Evolutionary conservation across 1,284 basidiomycete genomes (phyloP).

Genomic region (Prillingera fragicola): DNA sequence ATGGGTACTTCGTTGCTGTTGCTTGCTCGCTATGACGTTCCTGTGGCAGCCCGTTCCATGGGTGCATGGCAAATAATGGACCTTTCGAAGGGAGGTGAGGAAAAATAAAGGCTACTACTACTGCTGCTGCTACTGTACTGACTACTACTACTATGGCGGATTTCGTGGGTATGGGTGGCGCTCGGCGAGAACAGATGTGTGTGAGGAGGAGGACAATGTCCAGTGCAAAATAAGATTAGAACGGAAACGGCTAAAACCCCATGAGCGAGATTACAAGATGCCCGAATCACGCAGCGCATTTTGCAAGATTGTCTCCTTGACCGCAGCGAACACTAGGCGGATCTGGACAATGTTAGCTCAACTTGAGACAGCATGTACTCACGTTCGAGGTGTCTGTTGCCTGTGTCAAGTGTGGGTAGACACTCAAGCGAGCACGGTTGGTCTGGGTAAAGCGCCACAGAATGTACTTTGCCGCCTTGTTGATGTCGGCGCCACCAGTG

Average conservation of each 20-base stretch:
- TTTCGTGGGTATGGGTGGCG: no score
- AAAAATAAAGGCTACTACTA: no score
- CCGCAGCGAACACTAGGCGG: conserved; percentile 87
- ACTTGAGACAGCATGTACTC: conserved; percentile 40
- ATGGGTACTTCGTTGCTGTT: neutral
- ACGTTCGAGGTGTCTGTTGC: conserved; percentile 62
- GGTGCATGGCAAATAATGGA: no score
- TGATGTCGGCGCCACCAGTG: conserved; percentile 81
- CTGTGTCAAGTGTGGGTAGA: conserved; percentile 77
- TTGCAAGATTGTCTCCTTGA: conserved; percentile 95
- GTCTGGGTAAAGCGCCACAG: conserved; percentile 95
- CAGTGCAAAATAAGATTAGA: neutral
- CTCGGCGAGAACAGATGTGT: no score
- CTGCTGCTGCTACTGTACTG: no score
- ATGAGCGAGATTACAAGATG: conserved; percentile 33
- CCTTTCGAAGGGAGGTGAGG: no score
- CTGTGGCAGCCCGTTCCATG: no score
- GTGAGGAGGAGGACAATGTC: neutral
- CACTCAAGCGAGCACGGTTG: conserved; percentile 77
- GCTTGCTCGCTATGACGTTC: neutral
- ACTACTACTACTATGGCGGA: no score
- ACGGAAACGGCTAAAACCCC: neutral
- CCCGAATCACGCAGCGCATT: conserved; percentile 47
- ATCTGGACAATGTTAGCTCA: conserved; percentile 48
- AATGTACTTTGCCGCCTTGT: conserved; percentile 97